Conservation (phyloP, 2,329 filamentous ascomycete species). For the Fusarium pilosicola region DNA sequence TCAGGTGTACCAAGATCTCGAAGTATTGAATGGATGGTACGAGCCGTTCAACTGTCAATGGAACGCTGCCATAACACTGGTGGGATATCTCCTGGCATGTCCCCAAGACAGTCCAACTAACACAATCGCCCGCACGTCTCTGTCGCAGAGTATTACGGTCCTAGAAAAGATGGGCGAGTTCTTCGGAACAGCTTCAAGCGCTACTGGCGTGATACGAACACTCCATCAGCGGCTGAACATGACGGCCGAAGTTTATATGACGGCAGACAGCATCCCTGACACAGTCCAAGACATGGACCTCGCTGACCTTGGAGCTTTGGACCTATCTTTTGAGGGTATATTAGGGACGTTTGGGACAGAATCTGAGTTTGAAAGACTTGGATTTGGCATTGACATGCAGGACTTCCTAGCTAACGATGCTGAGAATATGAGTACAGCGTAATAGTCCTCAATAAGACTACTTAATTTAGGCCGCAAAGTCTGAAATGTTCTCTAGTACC, state of each 20-base stretch:
- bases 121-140: not conserved
- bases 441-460: fast-evolving
- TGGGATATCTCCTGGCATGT: not conserved
- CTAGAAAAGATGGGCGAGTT: not conserved
- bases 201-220: not conserved
- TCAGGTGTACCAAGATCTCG: not conserved
- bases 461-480: not conserved
- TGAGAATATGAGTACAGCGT: fast-evolving
- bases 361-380: not conserved
- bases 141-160: not conserved
- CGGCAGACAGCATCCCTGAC: fast-evolving
- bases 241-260: fast-evolving
- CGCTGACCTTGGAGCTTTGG: fast-evolving
- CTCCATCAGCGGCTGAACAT: not conserved
- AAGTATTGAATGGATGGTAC: not conserved
- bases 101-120: fast-evolving
- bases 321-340: not conserved
- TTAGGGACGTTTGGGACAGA: fast-evolving
- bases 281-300: not conserved
- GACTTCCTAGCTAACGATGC: fast-evolving
- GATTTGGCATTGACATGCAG: not conserved
- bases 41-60: not conserved
- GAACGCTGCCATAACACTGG: not conserved
- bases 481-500: not conserved
- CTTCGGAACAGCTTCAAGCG: not conserved